These are phyloP conservation scores for Actinomucor elegans DNA, from an alignment of 371 early-diverging fungal species.

Conservation along the genomic window DNA sequence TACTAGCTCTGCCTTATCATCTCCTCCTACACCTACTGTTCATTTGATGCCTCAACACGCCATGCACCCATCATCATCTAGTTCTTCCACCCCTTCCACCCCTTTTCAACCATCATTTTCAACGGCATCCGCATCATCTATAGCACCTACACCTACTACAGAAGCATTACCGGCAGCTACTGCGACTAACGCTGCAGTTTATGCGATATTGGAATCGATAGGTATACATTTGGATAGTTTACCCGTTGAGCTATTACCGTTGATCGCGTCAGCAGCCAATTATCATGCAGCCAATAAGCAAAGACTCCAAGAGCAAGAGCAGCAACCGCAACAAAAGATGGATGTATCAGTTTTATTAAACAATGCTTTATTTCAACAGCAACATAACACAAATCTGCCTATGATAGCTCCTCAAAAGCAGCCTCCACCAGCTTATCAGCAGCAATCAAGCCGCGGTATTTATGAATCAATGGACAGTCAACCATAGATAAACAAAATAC, in stretches of 20 bases:
- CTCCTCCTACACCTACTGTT: background rate
- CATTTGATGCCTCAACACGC: too few relatives aligned
- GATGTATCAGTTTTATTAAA: background rate
- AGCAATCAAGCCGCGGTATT: background rate
- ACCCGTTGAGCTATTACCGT: slow-evolving; percentile 23
- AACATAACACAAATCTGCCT: too few relatives aligned
- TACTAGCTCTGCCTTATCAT: background rate
- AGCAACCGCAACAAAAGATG: slow-evolving; percentile 7
- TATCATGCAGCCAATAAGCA: slow-evolving; percentile 26
- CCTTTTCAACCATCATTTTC: background rate
- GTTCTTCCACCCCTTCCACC: background rate
- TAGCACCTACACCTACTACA: background rate
- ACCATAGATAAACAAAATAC: too few relatives aligned
- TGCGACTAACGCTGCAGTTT: slow-evolving; percentile 19
- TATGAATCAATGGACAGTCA: background rate
- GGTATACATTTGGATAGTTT: slow-evolving; percentile 26
- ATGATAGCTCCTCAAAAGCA: too few relatives aligned
- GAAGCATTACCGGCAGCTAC: background rate
- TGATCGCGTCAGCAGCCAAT: slow-evolving; percentile 29
- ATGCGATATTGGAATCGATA: slow-evolving; percentile 28
- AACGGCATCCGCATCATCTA: background rate
- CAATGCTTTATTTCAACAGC: background rate
- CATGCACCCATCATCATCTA: too few relatives aligned
- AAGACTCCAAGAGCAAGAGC: slow-evolving; percentile 9
- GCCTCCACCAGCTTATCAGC: background rate